Evolutionary conservation across 2,329 filamentous ascomycete species (phyloP), one percentile per base, ranked within the genome.

Genomic region (Trichoderma sp.): DNA sequence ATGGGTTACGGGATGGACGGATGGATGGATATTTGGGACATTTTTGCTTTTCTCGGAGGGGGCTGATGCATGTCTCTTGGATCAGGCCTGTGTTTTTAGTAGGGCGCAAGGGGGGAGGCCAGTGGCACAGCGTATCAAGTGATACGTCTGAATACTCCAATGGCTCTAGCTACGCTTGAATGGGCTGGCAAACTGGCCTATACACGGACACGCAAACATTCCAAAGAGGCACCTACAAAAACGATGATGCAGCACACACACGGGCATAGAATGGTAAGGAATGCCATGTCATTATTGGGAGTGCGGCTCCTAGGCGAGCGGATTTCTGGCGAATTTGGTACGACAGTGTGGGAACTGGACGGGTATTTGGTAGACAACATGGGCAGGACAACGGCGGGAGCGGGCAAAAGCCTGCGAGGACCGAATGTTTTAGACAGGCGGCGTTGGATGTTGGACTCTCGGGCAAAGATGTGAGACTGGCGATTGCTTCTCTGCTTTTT

Each of bases 151-250:
- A 58, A 36, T 68, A 24, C 24, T 63, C 34, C 24, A 43, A 56
- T 60, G 57, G 47, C 57, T 21, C 6, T 51, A 58, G 47, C 57
- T 24, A 11, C 30, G 26, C 30, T 15, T 34, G 43, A 15, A 67
- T 28, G 28, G 18, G 39, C 15, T 26, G 62, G 34, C n/a, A 34
- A 57, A 43, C 18, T 28, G 34, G 43, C 30, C 18, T 43, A 34
- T 21, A 61, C 30, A 68, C 28, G 30, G 34, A 72, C 56, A 14
- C 70, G n/a, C 70, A 72, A 68, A 43, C 64, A 63, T 43, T 60
- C 32, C 57, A n/a, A n/a, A 15, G 36, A 14, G 26, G 30, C 53
- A 65, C 26, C 26, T 18, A 26, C 66, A 60, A 60, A 47, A 36
- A 65, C 26, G 34, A 30, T 26, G 53, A 56, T 18, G 57, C 61